These are phyloP conservation scores for Aureobasidium sp. DNA, from an alignment of 2,329 filamentous ascomycete species.

Conservation along the genomic window DNA sequence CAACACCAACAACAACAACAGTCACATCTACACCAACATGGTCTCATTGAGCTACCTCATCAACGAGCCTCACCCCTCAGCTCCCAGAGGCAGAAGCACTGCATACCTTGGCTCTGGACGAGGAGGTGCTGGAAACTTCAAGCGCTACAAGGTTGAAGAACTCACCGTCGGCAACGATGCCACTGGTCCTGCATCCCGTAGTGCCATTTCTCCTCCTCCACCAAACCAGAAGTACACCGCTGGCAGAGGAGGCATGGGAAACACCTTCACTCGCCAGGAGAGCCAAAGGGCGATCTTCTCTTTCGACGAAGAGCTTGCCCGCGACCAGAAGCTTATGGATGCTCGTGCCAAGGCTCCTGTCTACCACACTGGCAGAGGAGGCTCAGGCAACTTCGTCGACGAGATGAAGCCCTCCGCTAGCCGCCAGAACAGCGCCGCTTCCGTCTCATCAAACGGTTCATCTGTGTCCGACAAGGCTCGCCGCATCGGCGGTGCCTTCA, in stretches of 20 bases:
- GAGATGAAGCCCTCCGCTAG: slow-evolving; percentile 26
- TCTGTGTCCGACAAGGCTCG: slow-evolving; percentile 8
- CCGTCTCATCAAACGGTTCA: slow-evolving; percentile 4
- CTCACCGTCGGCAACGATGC: slow-evolving; percentile 40
- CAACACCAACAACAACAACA: too few species aligned
- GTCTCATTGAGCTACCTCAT: slow-evolving; percentile 40
- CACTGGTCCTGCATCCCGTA: slow-evolving; percentile 39
- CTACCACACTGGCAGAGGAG: slow-evolving; percentile 55
- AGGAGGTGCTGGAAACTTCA: slow-evolving; percentile 51
- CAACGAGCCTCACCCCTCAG: slow-evolving; percentile 53
- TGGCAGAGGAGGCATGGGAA: slow-evolving; percentile 52
- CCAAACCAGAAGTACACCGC: slow-evolving; percentile 44
- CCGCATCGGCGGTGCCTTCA: slow-evolving; percentile 1
- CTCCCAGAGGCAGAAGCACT: slow-evolving; percentile 30
- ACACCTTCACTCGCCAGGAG: slow-evolving; percentile 42
- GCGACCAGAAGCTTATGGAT: slow-evolving; percentile 45
- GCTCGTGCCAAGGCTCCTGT: slow-evolving; percentile 45
- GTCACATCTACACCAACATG: neutral
- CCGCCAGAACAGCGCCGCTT: slow-evolving; percentile 4
- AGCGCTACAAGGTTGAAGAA: slow-evolving; percentile 45
- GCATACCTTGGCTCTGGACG: slow-evolving; percentile 45
- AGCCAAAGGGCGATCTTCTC: slow-evolving; percentile 53
- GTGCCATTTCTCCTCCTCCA: slow-evolving; percentile 39
- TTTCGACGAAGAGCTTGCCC: slow-evolving; percentile 59
- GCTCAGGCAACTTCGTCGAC: slow-evolving; percentile 46